Percentiles rank a stretch among this genome's conserved stretches.
These are phyloP conservation scores for Cryphonectria parasitica DNA, from an alignment of 2,329 filamentous ascomycete species.

Conservation along the genomic window DNA sequence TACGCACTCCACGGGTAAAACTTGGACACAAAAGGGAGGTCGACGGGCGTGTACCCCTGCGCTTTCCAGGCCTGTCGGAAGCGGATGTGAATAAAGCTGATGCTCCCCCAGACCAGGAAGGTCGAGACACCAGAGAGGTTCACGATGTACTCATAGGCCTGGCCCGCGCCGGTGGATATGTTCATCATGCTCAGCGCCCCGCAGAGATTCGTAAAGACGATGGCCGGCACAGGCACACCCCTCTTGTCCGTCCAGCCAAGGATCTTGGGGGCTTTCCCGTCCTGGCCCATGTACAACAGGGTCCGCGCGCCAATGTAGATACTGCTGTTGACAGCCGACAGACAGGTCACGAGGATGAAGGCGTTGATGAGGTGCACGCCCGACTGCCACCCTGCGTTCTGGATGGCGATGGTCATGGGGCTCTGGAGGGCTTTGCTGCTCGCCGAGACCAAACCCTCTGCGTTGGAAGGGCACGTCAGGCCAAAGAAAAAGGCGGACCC, in stretches of 20 bases:
- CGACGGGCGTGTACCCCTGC: slow-evolving; percentile 58
- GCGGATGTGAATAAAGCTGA: slow-evolving; percentile 72
- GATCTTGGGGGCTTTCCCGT: slow-evolving; percentile 70
- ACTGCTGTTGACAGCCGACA: slow-evolving; percentile 73
- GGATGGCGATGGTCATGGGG: slow-evolving; percentile 74
- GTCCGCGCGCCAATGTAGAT: slow-evolving; percentile 80
- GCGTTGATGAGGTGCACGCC: slow-evolving; percentile 79
- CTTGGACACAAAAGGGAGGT: slow-evolving; percentile 59
- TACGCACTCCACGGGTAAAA: slow-evolving; percentile 63
- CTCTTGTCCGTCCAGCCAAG: slow-evolving; percentile 69
- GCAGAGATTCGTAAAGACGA: slow-evolving; percentile 71
- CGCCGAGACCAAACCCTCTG: slow-evolving; percentile 64
- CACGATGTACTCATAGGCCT: slow-evolving; percentile 71
- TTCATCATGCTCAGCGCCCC: slow-evolving; percentile 79
- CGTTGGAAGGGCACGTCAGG: slow-evolving; percentile 72
- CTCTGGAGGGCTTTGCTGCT: slow-evolving; percentile 67
- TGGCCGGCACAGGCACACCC: slow-evolving; percentile 64
- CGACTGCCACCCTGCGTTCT: slow-evolving; percentile 73
- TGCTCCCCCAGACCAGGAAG: slow-evolving; percentile 73
- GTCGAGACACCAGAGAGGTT: slow-evolving; percentile 72
- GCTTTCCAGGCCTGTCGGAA: slow-evolving; percentile 67
- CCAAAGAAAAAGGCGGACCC: slow-evolving; percentile 76
- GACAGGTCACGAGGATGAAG: slow-evolving; percentile 73
- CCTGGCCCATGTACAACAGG: slow-evolving; percentile 75
- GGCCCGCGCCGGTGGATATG: slow-evolving; percentile 65